phyloP scores from a whole-genome alignment of 2,329 filamentous ascomycete genomes.

The Ophiostoma himal-ulmi region DNA sequence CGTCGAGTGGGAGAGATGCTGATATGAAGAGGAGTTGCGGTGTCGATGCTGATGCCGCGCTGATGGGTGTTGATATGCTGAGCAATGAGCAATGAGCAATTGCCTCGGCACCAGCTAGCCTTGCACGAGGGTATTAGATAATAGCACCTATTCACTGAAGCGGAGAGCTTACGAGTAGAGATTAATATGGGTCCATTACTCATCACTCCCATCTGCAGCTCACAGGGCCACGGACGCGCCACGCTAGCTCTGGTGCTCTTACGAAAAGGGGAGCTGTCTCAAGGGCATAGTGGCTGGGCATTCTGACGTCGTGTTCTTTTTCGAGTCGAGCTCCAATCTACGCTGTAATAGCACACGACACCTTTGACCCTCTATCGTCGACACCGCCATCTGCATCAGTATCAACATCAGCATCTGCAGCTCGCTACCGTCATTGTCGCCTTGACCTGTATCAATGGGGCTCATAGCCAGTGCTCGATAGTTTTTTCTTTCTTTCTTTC shows the following conservation, averaged over 20 bases:
- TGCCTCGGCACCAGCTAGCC: slow-evolving; percentile 9
- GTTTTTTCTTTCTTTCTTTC: no score
- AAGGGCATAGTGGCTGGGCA: neutral
- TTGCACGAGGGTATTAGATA: slow-evolving; percentile 9
- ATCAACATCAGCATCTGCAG: neutral
- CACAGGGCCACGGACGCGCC: neutral
- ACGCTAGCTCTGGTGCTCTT: neutral
- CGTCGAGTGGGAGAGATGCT: no score
- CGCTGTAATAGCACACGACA: neutral
- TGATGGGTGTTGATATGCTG: neutral
- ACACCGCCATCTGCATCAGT: neutral
- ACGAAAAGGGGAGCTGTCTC: neutral
- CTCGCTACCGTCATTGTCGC: no score
- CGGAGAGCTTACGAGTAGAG: neutral
- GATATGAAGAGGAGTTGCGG: no score
- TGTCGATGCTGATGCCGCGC: neutral
- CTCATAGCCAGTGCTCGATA: neutral
- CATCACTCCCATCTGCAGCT: neutral
- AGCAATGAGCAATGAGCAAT: neutral
- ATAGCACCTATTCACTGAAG: no score
- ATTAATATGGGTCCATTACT: neutral
- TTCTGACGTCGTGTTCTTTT: slow-evolving; percentile 24
- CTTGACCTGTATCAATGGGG: neutral
- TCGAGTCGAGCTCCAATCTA: neutral
- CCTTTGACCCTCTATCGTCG: neutral